phyloP scores from a whole-genome alignment of 495 filamentous ascomycete genomes.

The Xylaria cubensis region DNA sequence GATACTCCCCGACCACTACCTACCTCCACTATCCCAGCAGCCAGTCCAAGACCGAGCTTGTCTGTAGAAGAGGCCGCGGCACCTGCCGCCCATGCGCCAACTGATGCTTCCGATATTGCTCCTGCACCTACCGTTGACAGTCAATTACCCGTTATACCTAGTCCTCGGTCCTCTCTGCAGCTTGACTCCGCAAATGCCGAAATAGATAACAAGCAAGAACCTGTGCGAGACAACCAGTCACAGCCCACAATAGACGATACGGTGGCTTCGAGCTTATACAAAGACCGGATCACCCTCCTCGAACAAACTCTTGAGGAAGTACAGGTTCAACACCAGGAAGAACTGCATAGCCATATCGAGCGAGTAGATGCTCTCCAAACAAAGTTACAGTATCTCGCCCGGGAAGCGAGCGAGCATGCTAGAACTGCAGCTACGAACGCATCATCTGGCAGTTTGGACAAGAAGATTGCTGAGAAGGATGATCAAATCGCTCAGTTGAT shows the following conservation, averaged over 20 bases:
- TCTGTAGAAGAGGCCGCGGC: conserved; percentile 18
- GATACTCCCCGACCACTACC: conserved; percentile 24
- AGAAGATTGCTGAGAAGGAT: conserved; percentile 85
- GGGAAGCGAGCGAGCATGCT: conserved; percentile 75
- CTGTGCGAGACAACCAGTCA: not conserved
- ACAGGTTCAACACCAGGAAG: conserved; percentile 74
- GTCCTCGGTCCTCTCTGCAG: conserved; percentile 16
- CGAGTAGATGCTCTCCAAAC: conserved; percentile 91
- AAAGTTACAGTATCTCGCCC: conserved; percentile 86
- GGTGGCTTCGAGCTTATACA: conserved; percentile 31
- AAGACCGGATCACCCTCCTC: conserved; percentile 54
- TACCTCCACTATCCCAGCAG: not conserved
- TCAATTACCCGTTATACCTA: not conserved
- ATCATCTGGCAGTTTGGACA: conserved; percentile 69
- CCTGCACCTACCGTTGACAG: conserved; percentile 20
- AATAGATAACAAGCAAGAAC: not conserved
- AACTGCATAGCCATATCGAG: conserved; percentile 82
- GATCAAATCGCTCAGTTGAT: conserved; percentile 88
- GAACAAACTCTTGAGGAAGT: conserved; percentile 64
- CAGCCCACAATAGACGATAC: conserved; percentile 17
- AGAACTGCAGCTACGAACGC: conserved; percentile 66
- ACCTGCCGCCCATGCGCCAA: not conserved
- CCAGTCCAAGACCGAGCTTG: conserved; percentile 23
- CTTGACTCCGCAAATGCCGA: conserved; percentile 19
- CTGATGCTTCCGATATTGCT: not conserved